These are phyloP conservation scores for Mycogone perniciosa DNA, from an alignment of 2,329 filamentous ascomycete species.

Conservation along the genomic window DNA sequence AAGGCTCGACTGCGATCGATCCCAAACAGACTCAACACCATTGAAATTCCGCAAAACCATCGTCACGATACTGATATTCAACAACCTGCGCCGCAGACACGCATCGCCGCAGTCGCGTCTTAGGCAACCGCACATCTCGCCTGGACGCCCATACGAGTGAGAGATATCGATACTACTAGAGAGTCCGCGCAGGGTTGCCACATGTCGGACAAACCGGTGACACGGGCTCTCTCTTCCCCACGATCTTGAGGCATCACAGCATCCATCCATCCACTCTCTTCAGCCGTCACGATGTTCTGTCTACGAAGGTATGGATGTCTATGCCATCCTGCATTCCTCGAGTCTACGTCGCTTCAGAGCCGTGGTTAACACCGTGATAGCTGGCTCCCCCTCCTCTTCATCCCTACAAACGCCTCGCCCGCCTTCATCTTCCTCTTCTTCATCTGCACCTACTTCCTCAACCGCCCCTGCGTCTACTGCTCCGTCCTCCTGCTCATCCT, in stretches of 20 bases:
- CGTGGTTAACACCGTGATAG: slow-evolving; percentile 34
- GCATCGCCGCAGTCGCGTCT: too few species aligned
- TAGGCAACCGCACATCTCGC: too few species aligned
- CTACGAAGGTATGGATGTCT: slow-evolving; percentile 45
- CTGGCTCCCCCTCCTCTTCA: slow-evolving; percentile 83
- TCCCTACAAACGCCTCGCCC: slow-evolving; percentile 78
- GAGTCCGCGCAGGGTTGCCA: too few species aligned
- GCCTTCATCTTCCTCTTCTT: slow-evolving; percentile 85
- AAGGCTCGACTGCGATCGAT: too few species aligned
- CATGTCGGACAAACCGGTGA: too few species aligned
- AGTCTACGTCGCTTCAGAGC: too few species aligned
- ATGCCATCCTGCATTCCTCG: not conserved
- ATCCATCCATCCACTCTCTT: slow-evolving; percentile 12
- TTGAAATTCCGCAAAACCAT: too few species aligned
- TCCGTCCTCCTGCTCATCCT: slow-evolving; percentile 91
- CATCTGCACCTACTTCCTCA: slow-evolving; percentile 89
- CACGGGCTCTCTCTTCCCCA: not conserved
- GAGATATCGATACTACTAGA: too few species aligned
- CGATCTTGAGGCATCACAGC: not conserved
- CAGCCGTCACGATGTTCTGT: slow-evolving; percentile 47
- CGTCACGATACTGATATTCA: too few species aligned
- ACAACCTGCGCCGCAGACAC: too few species aligned
- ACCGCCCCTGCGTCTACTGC: slow-evolving; percentile 96
- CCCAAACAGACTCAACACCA: too few species aligned
- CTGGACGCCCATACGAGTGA: too few species aligned